Percentiles rank a stretch among this genome's conserved stretches.
Evolutionary conservation across 2,329 filamentous ascomycete genomes (phyloP).

Genomic region (Aaosphaeria pasadenensis): DNA sequence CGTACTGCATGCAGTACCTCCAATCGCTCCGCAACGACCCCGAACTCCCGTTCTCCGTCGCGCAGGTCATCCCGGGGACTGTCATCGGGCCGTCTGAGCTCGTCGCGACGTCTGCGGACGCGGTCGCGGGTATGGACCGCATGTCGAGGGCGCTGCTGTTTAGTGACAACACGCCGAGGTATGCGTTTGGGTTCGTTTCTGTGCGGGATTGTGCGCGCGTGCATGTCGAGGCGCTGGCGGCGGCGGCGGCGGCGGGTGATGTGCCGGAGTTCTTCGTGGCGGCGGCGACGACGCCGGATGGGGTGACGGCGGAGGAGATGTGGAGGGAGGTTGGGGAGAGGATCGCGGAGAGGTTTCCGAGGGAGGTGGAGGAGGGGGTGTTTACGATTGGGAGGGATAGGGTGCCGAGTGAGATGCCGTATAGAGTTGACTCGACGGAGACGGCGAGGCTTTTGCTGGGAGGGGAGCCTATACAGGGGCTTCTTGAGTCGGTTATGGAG

Average conservation of each 20-base stretch:
- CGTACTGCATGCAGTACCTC: conserved; percentile 31
- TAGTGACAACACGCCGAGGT: conserved; percentile 24
- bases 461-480: conserved; percentile 13
- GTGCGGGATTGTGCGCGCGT: conserved; percentile 29
- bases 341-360: conserved; percentile 15
- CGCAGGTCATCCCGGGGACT: conserved; percentile 32
- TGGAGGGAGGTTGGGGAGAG: conserved; percentile 21
- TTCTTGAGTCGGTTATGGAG: conserved; percentile 23
- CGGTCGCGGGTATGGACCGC: conserved; percentile 30
- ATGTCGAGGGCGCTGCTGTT: conserved; percentile 31
- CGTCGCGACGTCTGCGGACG: conserved; percentile 13
- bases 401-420: conserved; percentile 30
- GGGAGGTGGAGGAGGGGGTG: conserved; percentile 12
- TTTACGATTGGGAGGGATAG: conserved; percentile 23
- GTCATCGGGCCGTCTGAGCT: conserved; percentile 33
- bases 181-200: conserved; percentile 35
- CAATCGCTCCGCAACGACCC: conserved; percentile 7
- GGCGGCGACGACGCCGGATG: conserved; percentile 19
- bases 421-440: conserved; percentile 21
- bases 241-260: conserved; percentile 19
- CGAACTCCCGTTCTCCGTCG: conserved; percentile 21
- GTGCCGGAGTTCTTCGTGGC: conserved; percentile 21
- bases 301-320: conserved; percentile 11
- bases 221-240: conserved; percentile 28
- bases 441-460: conserved; percentile 23